Evolutionary conservation across 345 rosid genomes (phyloP).

Genomic region (Clarkia xantiana): DNA sequence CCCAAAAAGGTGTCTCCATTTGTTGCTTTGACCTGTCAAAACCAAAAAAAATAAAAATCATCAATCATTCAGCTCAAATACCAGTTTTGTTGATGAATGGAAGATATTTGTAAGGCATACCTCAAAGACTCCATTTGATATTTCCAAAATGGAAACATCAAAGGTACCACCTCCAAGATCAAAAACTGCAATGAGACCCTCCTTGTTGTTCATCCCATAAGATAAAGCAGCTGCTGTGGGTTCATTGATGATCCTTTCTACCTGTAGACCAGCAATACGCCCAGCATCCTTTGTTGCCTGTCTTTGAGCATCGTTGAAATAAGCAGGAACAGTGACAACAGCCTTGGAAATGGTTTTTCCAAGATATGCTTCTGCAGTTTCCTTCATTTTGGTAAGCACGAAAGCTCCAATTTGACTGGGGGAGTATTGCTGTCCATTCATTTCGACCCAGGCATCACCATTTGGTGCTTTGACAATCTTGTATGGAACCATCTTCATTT

Average conservation of each 20-base stretch:
- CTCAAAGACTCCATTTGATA: slow-evolving; percentile 93
- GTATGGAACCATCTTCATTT: slow-evolving; percentile 81
- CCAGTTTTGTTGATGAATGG: background rate
- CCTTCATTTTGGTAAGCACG: slow-evolving; percentile 75
- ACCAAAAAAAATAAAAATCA: background rate
- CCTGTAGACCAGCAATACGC: slow-evolving; percentile 79
- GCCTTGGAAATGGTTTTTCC: slow-evolving; percentile 63
- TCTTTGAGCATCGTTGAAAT: slow-evolving; percentile 91
- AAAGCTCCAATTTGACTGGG: slow-evolving; percentile 86
- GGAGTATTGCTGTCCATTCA: slow-evolving; percentile 68
- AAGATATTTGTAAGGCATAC: slow-evolving; percentile 10
- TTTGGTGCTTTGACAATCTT: slow-evolving; percentile 80
- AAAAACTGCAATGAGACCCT: slow-evolving; percentile 84
- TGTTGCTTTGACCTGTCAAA: slow-evolving; percentile 75
- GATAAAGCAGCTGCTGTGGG: slow-evolving; percentile 97
- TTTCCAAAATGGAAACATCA: slow-evolving; percentile 77
- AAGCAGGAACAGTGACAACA: slow-evolving; percentile 83
- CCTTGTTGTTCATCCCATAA: slow-evolving; percentile 84
- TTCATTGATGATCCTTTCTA: slow-evolving; percentile 78
- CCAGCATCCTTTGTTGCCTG: slow-evolving; percentile 98
- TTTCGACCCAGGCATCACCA: slow-evolving; percentile 95
- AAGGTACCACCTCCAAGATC: slow-evolving; percentile 94
- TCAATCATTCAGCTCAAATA: too few relatives aligned
- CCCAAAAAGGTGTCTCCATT: slow-evolving; percentile 95
- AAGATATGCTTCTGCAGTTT: slow-evolving; percentile 75